A percentile compares a stretch with the other conserved stretches of the same genome.
These are phyloP conservation scores for Penicillium sp. DNA, from an alignment of 2,329 filamentous ascomycete species.

Conservation along the genomic window DNA sequence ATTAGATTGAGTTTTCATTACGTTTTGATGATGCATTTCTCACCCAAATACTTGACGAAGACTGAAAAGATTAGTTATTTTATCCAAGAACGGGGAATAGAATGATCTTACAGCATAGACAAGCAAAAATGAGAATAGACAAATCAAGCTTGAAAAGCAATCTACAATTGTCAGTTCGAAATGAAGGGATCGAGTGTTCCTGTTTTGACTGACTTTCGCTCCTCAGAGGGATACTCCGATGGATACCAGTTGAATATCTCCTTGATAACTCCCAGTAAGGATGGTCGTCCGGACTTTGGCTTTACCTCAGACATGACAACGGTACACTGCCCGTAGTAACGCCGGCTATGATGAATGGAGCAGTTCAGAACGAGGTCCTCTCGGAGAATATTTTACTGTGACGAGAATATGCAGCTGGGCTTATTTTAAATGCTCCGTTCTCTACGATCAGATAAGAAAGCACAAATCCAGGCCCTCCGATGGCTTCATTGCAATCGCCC, in stretches of 20 bases:
- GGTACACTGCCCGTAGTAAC: background rate
- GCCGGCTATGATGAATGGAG: background rate
- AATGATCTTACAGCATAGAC: constrained; percentile 34
- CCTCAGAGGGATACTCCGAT: constrained; percentile 32
- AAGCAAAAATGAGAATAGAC: constrained; percentile 36
- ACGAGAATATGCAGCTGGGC: background rate
- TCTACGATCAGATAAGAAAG: background rate
- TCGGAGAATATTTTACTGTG: constrained; percentile 1
- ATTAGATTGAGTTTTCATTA: background rate
- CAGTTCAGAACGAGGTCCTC: background rate
- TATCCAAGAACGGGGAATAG: background rate
- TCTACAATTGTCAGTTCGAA: constrained; percentile 15
- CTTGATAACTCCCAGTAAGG: constrained; percentile 27
- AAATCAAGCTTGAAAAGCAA: constrained; percentile 37
- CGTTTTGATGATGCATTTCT: background rate
- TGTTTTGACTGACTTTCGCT: constrained; percentile 29
- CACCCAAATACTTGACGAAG: constrained; percentile 35
- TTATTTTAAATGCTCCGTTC: background rate
- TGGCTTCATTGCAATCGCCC: constrained; percentile 17
- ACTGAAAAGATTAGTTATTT: constrained; percentile 19
- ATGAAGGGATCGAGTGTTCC: background rate
- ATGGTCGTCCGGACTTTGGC: constrained; percentile 7
- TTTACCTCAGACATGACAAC: constrained; percentile 23
- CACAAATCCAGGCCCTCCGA: background rate
- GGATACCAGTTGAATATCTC: constrained; percentile 42